Evolutionary conservation across 2,329 filamentous ascomycete genomes (phyloP).

Genomic region (Diaporthe sp.): DNA sequence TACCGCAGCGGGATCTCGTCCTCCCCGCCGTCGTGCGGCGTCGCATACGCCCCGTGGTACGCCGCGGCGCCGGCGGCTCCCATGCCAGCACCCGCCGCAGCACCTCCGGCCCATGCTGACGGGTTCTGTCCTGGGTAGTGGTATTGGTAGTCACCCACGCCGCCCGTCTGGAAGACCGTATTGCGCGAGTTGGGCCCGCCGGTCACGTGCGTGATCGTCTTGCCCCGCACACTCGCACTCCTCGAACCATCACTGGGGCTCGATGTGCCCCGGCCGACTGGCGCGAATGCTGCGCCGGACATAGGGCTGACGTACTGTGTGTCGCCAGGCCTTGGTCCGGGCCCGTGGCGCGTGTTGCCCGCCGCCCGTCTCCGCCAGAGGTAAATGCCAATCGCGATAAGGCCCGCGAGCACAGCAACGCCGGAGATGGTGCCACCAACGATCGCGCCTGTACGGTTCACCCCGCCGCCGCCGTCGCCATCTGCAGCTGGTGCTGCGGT

Average conservation of each 20-base stretch:
- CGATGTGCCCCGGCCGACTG: slow-evolving; percentile 43
- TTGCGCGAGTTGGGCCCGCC: slow-evolving; percentile 28
- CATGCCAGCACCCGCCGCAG: slow-evolving; percentile 22
- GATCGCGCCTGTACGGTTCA: slow-evolving; percentile 61
- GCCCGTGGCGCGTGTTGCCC: slow-evolving; percentile 56
- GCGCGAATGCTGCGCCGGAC: slow-evolving; percentile 51
- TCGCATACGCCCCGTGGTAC: slow-evolving; percentile 35
- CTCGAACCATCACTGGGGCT: background rate
- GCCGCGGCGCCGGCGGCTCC: slow-evolving; percentile 32
- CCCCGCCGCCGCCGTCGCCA: slow-evolving; percentile 33
- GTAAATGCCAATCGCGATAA: slow-evolving; percentile 58
- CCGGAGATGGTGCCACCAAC: slow-evolving; percentile 68
- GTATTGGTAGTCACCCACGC: slow-evolving; percentile 35
- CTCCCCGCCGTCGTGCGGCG: slow-evolving; percentile 40
- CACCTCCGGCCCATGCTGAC: slow-evolving; percentile 40
- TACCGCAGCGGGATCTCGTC: slow-evolving; percentile 55
- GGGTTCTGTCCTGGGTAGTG: slow-evolving; percentile 43
- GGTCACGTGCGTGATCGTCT: slow-evolving; percentile 39
- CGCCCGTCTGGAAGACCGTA: slow-evolving; percentile 32
- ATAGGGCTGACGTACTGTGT: slow-evolving; percentile 55
- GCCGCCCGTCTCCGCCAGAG: slow-evolving; percentile 57
- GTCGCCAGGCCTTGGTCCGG: slow-evolving; percentile 52
- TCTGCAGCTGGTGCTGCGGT: slow-evolving; percentile 37
- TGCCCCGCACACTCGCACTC: slow-evolving; percentile 28
- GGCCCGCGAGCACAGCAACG: slow-evolving; percentile 58